A percentile compares a stretch with the other conserved stretches of the same genome.
These are phyloP conservation scores for Lotmaria passim DNA, from an alignment of 208 protist genomes.

Conservation along the genomic window DNA sequence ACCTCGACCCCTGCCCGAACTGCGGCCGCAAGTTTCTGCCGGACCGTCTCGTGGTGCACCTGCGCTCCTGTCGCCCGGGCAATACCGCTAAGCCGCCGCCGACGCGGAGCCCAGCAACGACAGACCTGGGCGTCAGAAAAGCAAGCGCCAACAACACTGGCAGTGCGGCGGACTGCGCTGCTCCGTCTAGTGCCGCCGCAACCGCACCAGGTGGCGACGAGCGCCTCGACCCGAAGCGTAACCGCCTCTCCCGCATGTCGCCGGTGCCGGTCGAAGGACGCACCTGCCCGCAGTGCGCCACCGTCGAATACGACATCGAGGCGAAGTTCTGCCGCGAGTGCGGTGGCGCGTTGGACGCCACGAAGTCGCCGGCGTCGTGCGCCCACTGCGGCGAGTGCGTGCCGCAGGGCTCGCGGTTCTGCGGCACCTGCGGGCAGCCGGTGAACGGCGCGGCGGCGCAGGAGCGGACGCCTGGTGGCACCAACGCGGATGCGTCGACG, in stretches of 20 bases:
- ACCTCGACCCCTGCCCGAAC: constrained; percentile 90
- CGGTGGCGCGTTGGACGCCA: constrained; percentile 40
- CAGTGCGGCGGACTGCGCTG: neutral
- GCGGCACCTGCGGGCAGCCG: constrained; percentile 76
- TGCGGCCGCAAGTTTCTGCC: constrained; percentile 89
- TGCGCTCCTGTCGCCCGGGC: constrained; percentile 88
- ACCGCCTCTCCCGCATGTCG: constrained; percentile 53
- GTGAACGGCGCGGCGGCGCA: constrained; percentile 50
- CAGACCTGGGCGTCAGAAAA: too few species aligned
- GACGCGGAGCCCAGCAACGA: constrained; percentile 7
- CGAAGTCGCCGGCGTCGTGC: constrained; percentile 54
- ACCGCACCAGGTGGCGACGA: too few species aligned
- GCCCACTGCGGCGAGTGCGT: constrained; percentile 68
- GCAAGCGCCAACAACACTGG: neutral
- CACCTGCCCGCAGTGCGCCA: constrained; percentile 59
- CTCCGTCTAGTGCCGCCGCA: neutral
- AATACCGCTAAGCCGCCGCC: constrained; percentile 49
- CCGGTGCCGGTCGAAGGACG: constrained; percentile 41
- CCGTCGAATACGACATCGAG: constrained; percentile 75
- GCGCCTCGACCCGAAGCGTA: constrained; percentile 43
- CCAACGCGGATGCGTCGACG: constrained; percentile 56
- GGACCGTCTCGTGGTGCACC: constrained; percentile 89
- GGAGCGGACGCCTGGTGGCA: constrained; percentile 47
- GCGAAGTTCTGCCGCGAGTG: constrained; percentile 90
- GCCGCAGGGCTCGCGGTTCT: constrained; percentile 81